phyloP scores from a whole-genome alignment of 2,329 filamentous ascomycete species.

The Xylaria arbuscula region DNA sequence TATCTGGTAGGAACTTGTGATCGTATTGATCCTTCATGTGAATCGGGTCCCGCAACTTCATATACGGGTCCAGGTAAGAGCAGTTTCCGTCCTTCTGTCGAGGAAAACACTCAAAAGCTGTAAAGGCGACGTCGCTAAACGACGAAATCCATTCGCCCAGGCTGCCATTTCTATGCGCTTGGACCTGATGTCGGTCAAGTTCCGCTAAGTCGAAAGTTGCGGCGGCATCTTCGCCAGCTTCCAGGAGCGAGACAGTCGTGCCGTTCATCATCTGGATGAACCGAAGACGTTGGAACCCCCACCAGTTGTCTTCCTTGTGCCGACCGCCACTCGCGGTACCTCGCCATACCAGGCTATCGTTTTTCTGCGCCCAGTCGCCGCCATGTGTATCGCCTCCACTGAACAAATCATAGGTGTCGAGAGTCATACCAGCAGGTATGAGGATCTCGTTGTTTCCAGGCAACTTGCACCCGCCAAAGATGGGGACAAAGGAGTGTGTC shows the following conservation, averaged over 20 bases:
- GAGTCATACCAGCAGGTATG: constrained; percentile 73
- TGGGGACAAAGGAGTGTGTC: constrained; percentile 66
- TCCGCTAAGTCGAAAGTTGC: constrained; percentile 58
- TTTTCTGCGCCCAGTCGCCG: constrained; percentile 67
- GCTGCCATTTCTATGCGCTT: constrained; percentile 46
- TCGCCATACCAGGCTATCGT: constrained; percentile 68
- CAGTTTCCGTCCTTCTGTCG: constrained; percentile 48
- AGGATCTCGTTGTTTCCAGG: constrained; percentile 72
- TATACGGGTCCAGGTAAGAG: constrained; percentile 54
- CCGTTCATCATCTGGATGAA: constrained; percentile 75
- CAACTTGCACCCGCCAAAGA: constrained; percentile 72
- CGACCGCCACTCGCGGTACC: constrained; percentile 71
- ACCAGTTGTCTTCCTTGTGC: constrained; percentile 65
- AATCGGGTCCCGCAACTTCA: constrained; percentile 48
- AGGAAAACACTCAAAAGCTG: constrained; percentile 54
- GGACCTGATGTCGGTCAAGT: constrained; percentile 55
- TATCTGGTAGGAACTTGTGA: constrained; percentile 75
- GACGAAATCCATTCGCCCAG: constrained; percentile 57
- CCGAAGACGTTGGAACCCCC: constrained; percentile 75
- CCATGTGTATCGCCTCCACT: constrained; percentile 65
- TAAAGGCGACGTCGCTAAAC: constrained; percentile 59
- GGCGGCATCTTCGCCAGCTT: constrained; percentile 55
- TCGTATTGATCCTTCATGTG: constrained; percentile 62
- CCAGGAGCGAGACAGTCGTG: constrained; percentile 62
- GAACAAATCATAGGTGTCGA: constrained; percentile 66